Evolutionary conservation across 306 rosid species (phyloP), one percentile per base, ranked within the genome.

Genomic region (Herpetospermum pedunculosum): DNA sequence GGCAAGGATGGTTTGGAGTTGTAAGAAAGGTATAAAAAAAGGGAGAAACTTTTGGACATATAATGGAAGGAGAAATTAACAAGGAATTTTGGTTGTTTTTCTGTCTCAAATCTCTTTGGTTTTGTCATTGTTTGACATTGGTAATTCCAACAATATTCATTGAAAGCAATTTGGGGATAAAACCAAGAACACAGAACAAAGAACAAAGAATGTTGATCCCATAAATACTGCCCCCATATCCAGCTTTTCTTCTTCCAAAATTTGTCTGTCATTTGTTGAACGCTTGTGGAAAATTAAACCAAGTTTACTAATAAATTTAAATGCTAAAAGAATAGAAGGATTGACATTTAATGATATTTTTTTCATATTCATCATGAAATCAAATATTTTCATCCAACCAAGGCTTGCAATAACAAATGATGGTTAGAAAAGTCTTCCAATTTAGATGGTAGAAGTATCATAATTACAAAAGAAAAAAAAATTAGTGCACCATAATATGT

Each of bases 101-200:
- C 19, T 67, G 38, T 12, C 21, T 23, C n/a, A 14, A 15, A 44
- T 43, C 3, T 68, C 37, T 10, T 68, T 38, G 73, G 32, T 69
- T 69, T 23, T 43, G 73, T 41, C 73, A 25, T 15, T 43, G 15
- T 44, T 23, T 62, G 69, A 30, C 41, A 43, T 68, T 25, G 73
- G 54, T 43, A 68, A 43, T 26, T 41, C 73, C 73, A 68, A 41
- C 4, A 26, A 28, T 12, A 28, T 29, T 58, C 9, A 16, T 16
- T 32, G 69, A 34, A 7, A 34, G 25, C 13, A 18, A 23, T 16
- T 3, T n/a, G 69, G 41, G 40, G 69, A 2, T 38, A 62, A 62
- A 62, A 62, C 43, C 37, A 69, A 69, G 73, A 69, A 28, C 21
- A 44, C 35, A 67, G n/a, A n/a, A n/a, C n/a, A n/a, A n/a, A n/a